Percentiles rank a stretch among this genome's conserved stretches.
Evolutionary conservation across 106 monocot genomes (phyloP).

Genomic region (Allium cepa): DNA sequence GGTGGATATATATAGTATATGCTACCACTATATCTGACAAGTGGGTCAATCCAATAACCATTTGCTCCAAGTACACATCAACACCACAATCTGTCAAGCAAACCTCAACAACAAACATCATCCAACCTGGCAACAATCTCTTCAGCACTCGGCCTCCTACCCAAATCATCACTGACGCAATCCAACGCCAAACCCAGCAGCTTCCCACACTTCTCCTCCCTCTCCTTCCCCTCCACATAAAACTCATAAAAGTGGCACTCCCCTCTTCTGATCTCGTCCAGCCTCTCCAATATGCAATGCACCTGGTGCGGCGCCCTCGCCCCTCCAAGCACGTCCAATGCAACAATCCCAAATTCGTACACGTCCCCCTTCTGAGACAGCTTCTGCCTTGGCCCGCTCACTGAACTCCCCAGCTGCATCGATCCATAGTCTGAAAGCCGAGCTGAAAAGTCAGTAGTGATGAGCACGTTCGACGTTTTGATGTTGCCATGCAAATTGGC

Average conservation of each 20-base stretch:
- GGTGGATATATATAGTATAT: too few species aligned
- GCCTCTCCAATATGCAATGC: slow-evolving; percentile 4
- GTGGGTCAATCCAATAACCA: too few species aligned
- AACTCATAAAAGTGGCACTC: slow-evolving; percentile 6
- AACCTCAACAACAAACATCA: neutral
- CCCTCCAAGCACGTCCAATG: slow-evolving; percentile 7
- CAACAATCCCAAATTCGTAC: slow-evolving; percentile 8
- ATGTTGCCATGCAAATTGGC: slow-evolving; percentile 14
- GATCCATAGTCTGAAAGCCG: slow-evolving; percentile 10
- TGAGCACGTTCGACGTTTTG: slow-evolving; percentile 17
- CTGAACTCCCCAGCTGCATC: neutral
- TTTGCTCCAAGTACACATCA: too few species aligned
- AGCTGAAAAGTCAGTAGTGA: slow-evolving; percentile 6
- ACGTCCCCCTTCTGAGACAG: slow-evolving; percentile 12
- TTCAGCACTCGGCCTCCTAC: slow-evolving; percentile 1
- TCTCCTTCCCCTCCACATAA: slow-evolving; percentile 6
- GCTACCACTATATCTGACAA: too few species aligned
- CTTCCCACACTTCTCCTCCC: neutral
- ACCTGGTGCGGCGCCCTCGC: neutral
- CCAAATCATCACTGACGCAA: neutral
- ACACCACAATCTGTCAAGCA: too few species aligned
- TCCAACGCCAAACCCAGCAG: slow-evolving; percentile 6
- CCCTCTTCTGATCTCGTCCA: slow-evolving; percentile 4
- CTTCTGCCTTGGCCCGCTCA: neutral
- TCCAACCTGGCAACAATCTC: neutral